Base-by-base conservation (phyloP, 2,329 filamentous ascomycete species). In the Colletotrichum lupini region DNA sequence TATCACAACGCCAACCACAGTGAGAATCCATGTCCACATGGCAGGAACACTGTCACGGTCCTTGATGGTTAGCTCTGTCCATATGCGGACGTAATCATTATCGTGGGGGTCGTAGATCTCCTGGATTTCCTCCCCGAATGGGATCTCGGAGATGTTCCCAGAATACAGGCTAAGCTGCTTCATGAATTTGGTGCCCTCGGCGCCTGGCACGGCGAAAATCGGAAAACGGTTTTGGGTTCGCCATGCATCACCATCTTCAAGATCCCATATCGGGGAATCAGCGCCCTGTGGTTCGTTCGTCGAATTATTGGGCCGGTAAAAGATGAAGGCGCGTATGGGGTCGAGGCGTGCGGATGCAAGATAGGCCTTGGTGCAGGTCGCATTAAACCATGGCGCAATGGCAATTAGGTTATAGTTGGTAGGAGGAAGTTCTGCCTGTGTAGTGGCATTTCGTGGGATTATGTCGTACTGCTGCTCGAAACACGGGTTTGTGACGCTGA, bases 381-480 rank as follows among this genome's bases (percentile, higher is more conserved):
- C 84, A 74, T 88, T 93, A 77, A 95, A 91, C 95, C 96, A 98
- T 32, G 96, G 96, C 28, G 94, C 95, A 66, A 98, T 84, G 32
- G 93, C 95, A 77, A 98, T 90, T 64, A 95, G 86, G 68, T 92
- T 91, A 81, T 94, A 95, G 76, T 93, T 91, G 61, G 88, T 88
- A 0, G 87, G 85, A 0, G 91, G 91, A 1, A 98, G 89, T 78
- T 97, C 88, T n/a, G 83, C 81, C 77, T 90, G 88, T 19, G 92
- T 90, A 14, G 94, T 97, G 67, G 91, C 94, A 81, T 97, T 95
- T 49, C 81, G 77, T 1, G 95, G 94, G 9, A 98, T 87, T 76
- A 92, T 91, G n/a, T 88, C 82, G 53, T 87, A 87, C 55, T 92
- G 90, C 59, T 89, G 82, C 19, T 90, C 85, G 79, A 87, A 87